A percentile compares a stretch with the other conserved stretches of the same genome.
These are phyloP conservation scores for Xanthoparmelia taractica DNA, from an alignment of 495 filamentous ascomycete genomes.

Conservation along the genomic window DNA sequence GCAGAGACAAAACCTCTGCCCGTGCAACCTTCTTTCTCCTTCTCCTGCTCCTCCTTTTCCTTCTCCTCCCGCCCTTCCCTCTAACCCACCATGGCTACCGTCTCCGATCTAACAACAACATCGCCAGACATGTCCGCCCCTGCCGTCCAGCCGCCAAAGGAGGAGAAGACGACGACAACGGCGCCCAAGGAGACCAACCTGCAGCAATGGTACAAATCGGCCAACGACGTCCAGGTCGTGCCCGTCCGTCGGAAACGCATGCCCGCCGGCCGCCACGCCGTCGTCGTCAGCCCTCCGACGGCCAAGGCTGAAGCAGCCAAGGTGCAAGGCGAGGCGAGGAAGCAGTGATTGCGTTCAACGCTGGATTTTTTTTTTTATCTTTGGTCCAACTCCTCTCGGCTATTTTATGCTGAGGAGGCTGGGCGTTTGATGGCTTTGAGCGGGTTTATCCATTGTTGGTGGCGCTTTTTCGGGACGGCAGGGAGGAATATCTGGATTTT, in stretches of 20 bases:
- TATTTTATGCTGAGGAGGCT: not conserved
- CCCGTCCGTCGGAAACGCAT: slow-evolving; percentile 15
- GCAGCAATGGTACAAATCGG: slow-evolving; percentile 10
- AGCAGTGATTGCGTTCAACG: not conserved
- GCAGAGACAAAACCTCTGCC: not conserved
- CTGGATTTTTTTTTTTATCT: too few species aligned
- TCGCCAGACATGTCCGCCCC: not conserved
- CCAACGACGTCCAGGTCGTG: slow-evolving; percentile 1
- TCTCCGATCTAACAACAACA: not conserved
- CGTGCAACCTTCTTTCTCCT: not conserved
- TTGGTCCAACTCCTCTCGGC: too few species aligned
- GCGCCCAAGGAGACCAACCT: not conserved
- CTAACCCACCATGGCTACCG: not conserved
- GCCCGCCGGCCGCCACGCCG: slow-evolving; percentile 11
- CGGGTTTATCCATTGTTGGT: not conserved
- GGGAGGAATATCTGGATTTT: too few species aligned
- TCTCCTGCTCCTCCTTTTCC: not conserved
- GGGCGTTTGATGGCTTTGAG: not conserved
- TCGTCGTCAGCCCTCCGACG: not conserved
- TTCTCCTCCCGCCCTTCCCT: not conserved
- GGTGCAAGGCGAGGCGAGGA: not conserved
- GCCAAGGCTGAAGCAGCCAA: not conserved
- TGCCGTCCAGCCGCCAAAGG: not conserved
- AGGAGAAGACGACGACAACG: not conserved
- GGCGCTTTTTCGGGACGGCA: not conserved